Conservation (phyloP, 75 land plant species). For the Ceratopteris richardii region DNA sequence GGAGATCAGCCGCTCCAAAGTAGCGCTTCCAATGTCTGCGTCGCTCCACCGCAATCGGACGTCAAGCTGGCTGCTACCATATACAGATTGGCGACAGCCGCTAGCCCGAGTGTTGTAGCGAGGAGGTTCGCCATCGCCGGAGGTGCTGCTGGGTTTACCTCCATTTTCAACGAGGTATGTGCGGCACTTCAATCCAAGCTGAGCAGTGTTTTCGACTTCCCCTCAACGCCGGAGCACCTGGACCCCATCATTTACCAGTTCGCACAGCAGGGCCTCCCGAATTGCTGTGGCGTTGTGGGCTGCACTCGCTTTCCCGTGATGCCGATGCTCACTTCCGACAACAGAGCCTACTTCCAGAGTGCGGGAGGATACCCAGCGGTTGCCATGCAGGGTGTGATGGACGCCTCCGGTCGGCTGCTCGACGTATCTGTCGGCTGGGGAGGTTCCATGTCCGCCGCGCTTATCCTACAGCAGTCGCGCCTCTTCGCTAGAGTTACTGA, state of each 20-base stretch:
- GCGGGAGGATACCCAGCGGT: slow-evolving; percentile 11
- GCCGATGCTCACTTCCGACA: slow-evolving; percentile 1
- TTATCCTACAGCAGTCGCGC: slow-evolving; percentile 30
- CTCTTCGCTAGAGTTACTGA: slow-evolving; percentile 26
- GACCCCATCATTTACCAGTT: slow-evolving; percentile 29
- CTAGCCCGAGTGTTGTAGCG: slow-evolving; percentile 31
- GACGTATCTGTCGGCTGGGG: slow-evolving; percentile 84
- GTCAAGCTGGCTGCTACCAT: slow-evolving; percentile 44
- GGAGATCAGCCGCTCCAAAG: too few relatives aligned
- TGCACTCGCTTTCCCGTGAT: slow-evolving; percentile 24
- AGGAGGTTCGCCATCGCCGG: slow-evolving; percentile 33
- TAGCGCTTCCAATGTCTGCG: too few relatives aligned
- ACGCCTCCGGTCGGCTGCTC: slow-evolving; percentile 55
- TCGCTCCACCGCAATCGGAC: slow-evolving; percentile 18
- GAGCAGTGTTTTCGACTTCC: slow-evolving; percentile 38
- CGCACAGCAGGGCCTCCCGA: slow-evolving; percentile 33
- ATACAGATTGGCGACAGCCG: slow-evolving; percentile 58
- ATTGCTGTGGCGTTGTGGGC: slow-evolving; percentile 67
- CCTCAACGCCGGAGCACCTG: slow-evolving; percentile 14
- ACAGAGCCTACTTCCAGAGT: slow-evolving; percentile 12
- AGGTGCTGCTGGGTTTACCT: slow-evolving; percentile 19
- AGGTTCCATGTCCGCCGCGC: slow-evolving; percentile 25
- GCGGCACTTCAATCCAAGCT: slow-evolving; percentile 32
- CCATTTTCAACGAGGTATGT: slow-evolving; percentile 45
- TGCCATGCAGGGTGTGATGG: slow-evolving; percentile 60